Conservation (phyloP, 345 rosid genomes). For the Erysimum cheiranthoides region DNA sequence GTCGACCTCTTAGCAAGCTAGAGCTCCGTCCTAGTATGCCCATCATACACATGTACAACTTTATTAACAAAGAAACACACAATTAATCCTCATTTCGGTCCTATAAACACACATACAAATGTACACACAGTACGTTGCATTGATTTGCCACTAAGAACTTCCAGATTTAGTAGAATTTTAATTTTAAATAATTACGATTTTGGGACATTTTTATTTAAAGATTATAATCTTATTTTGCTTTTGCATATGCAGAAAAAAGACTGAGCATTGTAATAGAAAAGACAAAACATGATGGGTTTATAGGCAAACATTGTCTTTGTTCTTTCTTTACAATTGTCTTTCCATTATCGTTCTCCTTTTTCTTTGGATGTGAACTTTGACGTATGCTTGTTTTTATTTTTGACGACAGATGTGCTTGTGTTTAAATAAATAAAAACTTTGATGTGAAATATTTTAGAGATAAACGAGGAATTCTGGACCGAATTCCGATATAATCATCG, state of each 20-base stretch:
- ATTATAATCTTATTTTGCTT: slow-evolving; percentile 5
- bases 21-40: not conserved
- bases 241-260: slow-evolving; percentile 38
- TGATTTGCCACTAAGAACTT: slow-evolving; percentile 32
- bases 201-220: not conserved
- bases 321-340: slow-evolving; percentile 35
- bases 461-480: not conserved
- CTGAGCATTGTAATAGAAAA: slow-evolving; percentile 32
- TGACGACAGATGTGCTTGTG: not conserved
- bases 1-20: not conserved
- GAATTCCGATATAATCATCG: not conserved
- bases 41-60: not conserved
- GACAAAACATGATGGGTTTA: slow-evolving; percentile 25
- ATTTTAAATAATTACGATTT: not conserved
- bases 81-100: not conserved
- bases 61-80: not conserved
- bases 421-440: not conserved
- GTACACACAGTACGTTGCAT: not conserved
- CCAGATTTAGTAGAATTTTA: slow-evolving; percentile 26
- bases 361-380: slow-evolving; percentile 29
- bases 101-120: not conserved
- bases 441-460: not conserved
- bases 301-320: slow-evolving; percentile 39
- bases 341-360: slow-evolving; percentile 15
- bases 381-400: not conserved